Evolutionary conservation across 2,329 filamentous ascomycete genomes (phyloP).

Genomic region (Colletotrichum godetiae): DNA sequence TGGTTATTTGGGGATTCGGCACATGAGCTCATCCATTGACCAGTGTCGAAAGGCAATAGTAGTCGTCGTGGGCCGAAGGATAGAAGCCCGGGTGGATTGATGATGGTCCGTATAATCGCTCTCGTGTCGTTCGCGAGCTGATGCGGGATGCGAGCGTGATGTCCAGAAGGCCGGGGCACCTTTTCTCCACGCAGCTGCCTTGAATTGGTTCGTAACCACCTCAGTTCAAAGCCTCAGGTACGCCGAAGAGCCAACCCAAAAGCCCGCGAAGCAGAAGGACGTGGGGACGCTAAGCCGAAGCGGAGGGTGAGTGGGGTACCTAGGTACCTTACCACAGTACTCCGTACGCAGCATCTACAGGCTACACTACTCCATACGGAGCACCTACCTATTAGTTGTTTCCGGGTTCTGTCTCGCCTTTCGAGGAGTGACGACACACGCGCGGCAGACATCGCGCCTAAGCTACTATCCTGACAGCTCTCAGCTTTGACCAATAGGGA

Average conservation of each 20-base stretch:
- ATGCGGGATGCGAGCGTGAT: slow-evolving; percentile 19
- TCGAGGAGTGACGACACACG: slow-evolving; percentile 27
- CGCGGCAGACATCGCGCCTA: slow-evolving; percentile 13
- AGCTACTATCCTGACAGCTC: slow-evolving; percentile 15
- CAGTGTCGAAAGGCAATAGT: not conserved
- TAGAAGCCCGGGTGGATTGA: not conserved
- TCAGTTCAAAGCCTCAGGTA: slow-evolving; percentile 25
- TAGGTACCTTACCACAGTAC: too few relatives aligned
- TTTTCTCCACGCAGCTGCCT: slow-evolving; percentile 35
- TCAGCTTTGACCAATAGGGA: slow-evolving; percentile 26
- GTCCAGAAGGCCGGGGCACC: slow-evolving; percentile 22
- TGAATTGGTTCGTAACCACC: slow-evolving; percentile 31
- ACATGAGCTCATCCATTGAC: slow-evolving; percentile 33
- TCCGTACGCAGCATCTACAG: not conserved
- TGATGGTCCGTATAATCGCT: slow-evolving; percentile 3
- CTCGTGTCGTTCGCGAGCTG: slow-evolving; percentile 10
- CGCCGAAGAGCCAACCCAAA: not conserved
- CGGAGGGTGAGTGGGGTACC: slow-evolving; percentile 1
- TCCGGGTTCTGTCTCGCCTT: not conserved
- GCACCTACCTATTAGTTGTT: not conserved
- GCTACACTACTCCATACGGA: too few relatives aligned
- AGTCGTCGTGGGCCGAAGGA: not conserved
- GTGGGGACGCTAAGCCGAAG: slow-evolving; percentile 19
- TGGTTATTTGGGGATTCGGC: slow-evolving; percentile 20
- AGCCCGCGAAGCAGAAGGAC: not conserved